Conservation (phyloP, 2,329 filamentous ascomycete genomes). For the Aspergillus cejpii region DNA sequence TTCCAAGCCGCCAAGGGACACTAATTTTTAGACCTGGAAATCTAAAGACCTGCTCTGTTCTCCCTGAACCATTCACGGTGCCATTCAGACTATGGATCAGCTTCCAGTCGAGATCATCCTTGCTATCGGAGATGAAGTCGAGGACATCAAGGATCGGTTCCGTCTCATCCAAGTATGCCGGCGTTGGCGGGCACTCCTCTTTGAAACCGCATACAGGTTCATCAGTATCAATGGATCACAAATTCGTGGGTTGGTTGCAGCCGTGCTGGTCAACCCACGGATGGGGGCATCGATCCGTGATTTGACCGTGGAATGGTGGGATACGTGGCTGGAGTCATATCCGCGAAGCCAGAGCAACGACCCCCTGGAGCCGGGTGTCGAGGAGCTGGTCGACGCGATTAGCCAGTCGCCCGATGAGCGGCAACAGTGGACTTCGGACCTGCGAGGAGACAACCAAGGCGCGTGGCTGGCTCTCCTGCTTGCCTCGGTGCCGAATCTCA, state of each 20-base stretch:
- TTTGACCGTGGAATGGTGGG: background rate
- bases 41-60: no score
- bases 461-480: constrained; percentile 6
- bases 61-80: no score
- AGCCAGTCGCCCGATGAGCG: background rate
- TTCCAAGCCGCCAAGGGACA: no score
- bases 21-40: no score
- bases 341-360: background rate
- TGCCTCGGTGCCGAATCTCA: constrained; percentile 1
- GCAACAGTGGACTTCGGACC: background rate
- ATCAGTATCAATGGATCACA: background rate
- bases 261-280: background rate
- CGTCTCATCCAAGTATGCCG: constrained; percentile 5
- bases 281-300: constrained; percentile 1
- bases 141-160: background rate
- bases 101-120: constrained; percentile 4
- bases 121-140: background rate
- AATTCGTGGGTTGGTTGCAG: background rate
- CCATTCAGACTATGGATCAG: background rate
- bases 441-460: background rate
- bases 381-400: background rate
- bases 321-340: background rate
- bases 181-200: constrained; percentile 1
- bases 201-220: background rate
- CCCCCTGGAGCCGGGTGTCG: background rate